Evolutionary conservation across 768 basidiomycete species (phyloP), one percentile per base, ranked within the genome.

Genomic region (Tulasnella sp.): DNA sequence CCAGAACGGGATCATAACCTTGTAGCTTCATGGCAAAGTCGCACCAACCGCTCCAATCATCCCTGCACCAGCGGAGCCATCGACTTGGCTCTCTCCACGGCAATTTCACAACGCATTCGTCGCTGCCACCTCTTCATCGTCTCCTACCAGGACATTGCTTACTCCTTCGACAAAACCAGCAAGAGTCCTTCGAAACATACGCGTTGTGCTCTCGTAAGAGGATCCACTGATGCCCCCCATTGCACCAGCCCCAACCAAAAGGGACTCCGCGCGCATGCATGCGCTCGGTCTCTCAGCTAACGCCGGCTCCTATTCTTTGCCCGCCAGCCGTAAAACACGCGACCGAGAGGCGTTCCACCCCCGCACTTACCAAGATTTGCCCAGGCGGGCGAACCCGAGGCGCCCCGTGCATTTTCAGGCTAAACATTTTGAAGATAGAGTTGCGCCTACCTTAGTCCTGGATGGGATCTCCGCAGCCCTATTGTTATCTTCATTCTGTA

Each of bases 361-460:
- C 54, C 54, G n/a, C 54, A 54, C 11, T 6, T 24, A 24, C n/a
- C 4, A 22, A 8, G 24, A 24, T 4, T 54, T n/a, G 24, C 54
- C n/a, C 54, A 54, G 54, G 54, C 54, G 54, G 54, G n/a, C 54
- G 54, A 54, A 54, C 54, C 54, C 54, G 54, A 54, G n/a, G 54
- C 54, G 24, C n/a, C 54, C 54, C 54, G 54, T n/a, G 54, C 54
- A 24, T 54, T 37, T 54, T n/a, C 54, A n/a, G 54, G 54, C 54
- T 54, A 54, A 54, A 54, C 54, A 22, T n/a, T 54, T 3, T 8
- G n/a, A 54, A n/a, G 24, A 54, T 54, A 54, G 54, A 54, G 54
- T 54, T 54, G 54, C 11, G 22, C 54, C n/a, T 54, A 54, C 54
- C 54, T 24, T 24, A 54, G 24, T 14, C 4, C 24, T 54, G 54